Base-by-base conservation (phyloP, 768 basidiomycete species). In the Gloeopeniophorella convolvens region DNA sequence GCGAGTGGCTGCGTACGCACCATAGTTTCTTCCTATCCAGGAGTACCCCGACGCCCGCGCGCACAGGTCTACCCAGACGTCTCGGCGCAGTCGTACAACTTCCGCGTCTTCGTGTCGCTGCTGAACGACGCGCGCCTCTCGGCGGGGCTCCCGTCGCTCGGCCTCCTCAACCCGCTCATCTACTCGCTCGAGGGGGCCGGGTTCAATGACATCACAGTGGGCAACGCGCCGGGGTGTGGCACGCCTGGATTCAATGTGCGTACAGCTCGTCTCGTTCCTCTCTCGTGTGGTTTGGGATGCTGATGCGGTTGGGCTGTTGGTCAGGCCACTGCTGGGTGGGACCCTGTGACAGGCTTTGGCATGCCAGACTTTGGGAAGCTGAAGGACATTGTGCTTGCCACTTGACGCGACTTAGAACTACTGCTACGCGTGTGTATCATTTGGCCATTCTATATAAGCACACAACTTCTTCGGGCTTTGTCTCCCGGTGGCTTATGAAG, bases 181-280 rank as follows among this genome's bases (percentile, higher is more conserved):
- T 85, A 85, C 60, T 62, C 62, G n/a, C 60, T 56, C 15, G 69
- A 69, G 5, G 45, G 59, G 5, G 36, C 42, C 7, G 73, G 67
- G 60, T 67, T 84, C 47, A 82, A 79, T 48, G 83, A 85, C 56
- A 75, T 85, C 56, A 78, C 76, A 0, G 45, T 59, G 8, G 83
- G 83, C 0, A 73, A 73, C 42, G 79, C 81, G 49, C 70, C 71
- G 1, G 76, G 75, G 9, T 85, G 83, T 60, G 81, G 81, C 4
- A 85, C 83, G 1, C 59, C 63, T 18, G 83, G 83, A 3, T 85
- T 84, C 61, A 81, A 83, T 50, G 79, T 81, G 48, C 63, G 78
- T 69, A 15, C 45, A 10, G 26, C 43, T 40, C 35, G 32, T n/a
- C 9, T 37, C 37, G 30, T 41, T 34, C 44, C 35, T 50, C 5